Evolutionary conservation across 2,329 filamentous ascomycete genomes (phyloP).

Genomic region (Paraphaeosphaeria sporulosa): DNA sequence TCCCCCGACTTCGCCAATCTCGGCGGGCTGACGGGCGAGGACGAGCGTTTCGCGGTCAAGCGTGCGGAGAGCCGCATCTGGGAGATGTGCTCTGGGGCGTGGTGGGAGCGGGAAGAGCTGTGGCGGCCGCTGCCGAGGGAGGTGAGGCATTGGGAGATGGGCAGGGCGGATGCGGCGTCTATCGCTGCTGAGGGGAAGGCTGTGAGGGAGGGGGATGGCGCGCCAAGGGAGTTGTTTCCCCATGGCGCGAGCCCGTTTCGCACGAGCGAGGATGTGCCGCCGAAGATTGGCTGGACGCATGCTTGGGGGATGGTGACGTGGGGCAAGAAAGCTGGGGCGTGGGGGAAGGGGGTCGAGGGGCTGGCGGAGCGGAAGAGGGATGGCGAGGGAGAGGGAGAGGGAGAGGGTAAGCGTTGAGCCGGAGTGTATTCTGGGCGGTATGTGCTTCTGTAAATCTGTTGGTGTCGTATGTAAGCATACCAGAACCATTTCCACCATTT

Average conservation of each 20-base stretch:
- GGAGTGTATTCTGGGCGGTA: too few species aligned
- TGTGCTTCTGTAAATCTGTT: too few species aligned
- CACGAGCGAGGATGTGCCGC: slow-evolving; percentile 54
- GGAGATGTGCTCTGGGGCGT: slow-evolving; percentile 78
- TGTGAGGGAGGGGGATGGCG: slow-evolving; percentile 6
- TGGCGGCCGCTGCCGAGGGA: slow-evolving; percentile 71
- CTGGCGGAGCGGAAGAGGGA: slow-evolving; percentile 50
- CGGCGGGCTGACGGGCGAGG: slow-evolving; percentile 76
- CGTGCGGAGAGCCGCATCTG: slow-evolving; percentile 78
- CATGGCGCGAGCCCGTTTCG: slow-evolving; percentile 57
- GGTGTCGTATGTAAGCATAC: too few species aligned
- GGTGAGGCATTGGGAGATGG: slow-evolving; percentile 71
- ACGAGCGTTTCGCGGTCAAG: slow-evolving; percentile 83
- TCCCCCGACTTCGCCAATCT: slow-evolving; percentile 71
- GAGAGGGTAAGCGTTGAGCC: background rate
- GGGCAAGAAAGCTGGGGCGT: slow-evolving; percentile 61
- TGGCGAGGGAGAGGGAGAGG: background rate
- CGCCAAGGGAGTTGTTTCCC: slow-evolving; percentile 45
- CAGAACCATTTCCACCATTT: too few species aligned
- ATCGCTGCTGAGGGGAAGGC: too few species aligned
- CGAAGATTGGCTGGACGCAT: slow-evolving; percentile 61
- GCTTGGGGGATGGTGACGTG: slow-evolving; percentile 62
- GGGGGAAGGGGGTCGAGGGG: slow-evolving; percentile 60
- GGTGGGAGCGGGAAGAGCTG: slow-evolving; percentile 74
- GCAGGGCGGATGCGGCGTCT: background rate